Evolutionary conservation across 1,284 basidiomycete genomes (phyloP), one percentile per base, ranked within the genome.

Genomic region (Volvariella surrecta): DNA sequence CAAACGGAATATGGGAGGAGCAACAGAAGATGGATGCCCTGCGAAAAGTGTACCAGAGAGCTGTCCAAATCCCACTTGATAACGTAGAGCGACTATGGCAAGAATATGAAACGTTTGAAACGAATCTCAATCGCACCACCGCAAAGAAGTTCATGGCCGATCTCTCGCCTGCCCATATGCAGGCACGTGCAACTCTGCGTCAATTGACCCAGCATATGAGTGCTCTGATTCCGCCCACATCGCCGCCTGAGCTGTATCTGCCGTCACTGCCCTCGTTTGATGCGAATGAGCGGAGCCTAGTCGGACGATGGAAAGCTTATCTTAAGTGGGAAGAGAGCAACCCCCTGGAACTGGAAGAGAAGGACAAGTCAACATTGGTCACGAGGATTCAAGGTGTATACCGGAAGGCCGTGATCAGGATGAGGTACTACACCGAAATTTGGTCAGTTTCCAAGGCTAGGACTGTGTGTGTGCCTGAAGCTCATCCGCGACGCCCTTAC

Each of bases 281-380:
- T 44, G 65, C 73, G 1, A 64, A 70, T 6, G 92, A 98, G 56
- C 74, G 89, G 35, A 70, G 74, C 11, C 71, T 88, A 24, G 79
- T 92, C 3, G 79, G 81, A 16, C 79, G 79, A 11, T 99, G 96
- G 96, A 89, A 90, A 54, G 71, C 76, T 2, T 98, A 97, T 59
- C 66, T 99, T 41, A 89, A 90, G 55, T 99, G 91, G 89, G 96
- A 99, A 63, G 91, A 96, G 60, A 74, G 76, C 50, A 98, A 99
- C 56, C 96, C 94, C 1, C 70, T 96, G 32, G 88, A 92, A 58
- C 78, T 96, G 43, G 91, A 95, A 49, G 94, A 97, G 44, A 76
- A 79, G 51, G 93, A 98, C 50, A 71, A 75, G 42, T 60, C 68
- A 1, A 71, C 73, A 3, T 61, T 95, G 28, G 72, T 83, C 40